Percentiles rank a stretch among this genome's conserved stretches.
phyloP scores from a whole-genome alignment of 176 grass and related monocot genomes.

The Metroxylon sagu region DNA sequence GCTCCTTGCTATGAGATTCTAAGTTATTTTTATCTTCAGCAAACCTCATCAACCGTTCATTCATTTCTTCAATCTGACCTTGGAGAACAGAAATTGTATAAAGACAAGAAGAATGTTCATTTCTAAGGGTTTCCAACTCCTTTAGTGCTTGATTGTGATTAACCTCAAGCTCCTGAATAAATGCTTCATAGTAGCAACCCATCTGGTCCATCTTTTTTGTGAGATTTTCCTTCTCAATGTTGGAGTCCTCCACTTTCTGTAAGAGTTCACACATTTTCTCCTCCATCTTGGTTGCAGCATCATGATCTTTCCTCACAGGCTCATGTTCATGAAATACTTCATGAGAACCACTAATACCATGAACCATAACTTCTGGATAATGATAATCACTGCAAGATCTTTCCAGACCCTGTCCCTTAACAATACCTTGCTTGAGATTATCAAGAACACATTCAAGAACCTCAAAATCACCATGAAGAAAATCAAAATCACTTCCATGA shows the following conservation, averaged over 20 bases:
- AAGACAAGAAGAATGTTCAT: slow-evolving; percentile 78
- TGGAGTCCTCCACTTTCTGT: slow-evolving; percentile 84
- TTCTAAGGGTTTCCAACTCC: slow-evolving; percentile 84
- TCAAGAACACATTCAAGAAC: slow-evolving; percentile 58
- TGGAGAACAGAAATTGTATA: slow-evolving; percentile 87
- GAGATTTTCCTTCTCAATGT: slow-evolving; percentile 88
- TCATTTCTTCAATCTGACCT: slow-evolving; percentile 84
- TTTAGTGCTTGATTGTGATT: slow-evolving; percentile 62
- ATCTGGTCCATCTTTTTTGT: slow-evolving; percentile 87
- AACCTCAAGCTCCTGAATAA: slow-evolving; percentile 78
- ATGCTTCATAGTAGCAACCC: slow-evolving; percentile 85
- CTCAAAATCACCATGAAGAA: slow-evolving; percentile 66
- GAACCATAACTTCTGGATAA: slow-evolving; percentile 24
- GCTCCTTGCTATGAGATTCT: slow-evolving; percentile 74
- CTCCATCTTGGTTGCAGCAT: slow-evolving; percentile 46
- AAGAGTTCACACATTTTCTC: slow-evolving; percentile 92
- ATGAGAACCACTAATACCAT: slow-evolving; percentile 15
- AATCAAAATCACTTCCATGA: slow-evolving; percentile 71
- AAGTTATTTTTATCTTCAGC: slow-evolving; percentile 59
- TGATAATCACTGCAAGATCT: slow-evolving; percentile 6
- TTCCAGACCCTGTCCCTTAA: slow-evolving; percentile 10
- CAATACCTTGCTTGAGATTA: slow-evolving; percentile 62
- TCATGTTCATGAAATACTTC: slow-evolving; percentile 23
- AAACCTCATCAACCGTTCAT: slow-evolving; percentile 64
- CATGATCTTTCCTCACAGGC: slow-evolving; percentile 31